Conservation (phyloP, 192 early-diverging fungal species). For the Coemansia sp. region DNA sequence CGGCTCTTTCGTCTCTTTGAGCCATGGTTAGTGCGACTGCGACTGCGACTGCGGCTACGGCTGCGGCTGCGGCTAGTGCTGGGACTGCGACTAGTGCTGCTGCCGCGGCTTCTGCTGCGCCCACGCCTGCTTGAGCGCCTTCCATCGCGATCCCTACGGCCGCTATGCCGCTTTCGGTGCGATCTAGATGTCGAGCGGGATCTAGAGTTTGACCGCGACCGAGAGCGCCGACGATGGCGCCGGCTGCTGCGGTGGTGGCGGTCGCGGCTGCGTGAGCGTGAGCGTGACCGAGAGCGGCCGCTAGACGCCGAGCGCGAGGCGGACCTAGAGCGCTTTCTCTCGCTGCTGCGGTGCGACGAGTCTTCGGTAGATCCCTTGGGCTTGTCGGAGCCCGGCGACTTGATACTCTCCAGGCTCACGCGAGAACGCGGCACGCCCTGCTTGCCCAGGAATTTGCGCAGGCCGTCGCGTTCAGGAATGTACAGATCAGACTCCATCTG, state of each 20-base stretch:
- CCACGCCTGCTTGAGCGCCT: conserved; percentile 11
- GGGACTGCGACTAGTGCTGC: conserved; percentile 11
- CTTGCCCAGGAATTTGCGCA: conserved; percentile 47
- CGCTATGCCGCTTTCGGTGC: conserved; percentile 7
- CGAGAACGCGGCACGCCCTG: conserved; percentile 42
- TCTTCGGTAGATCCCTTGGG: neutral
- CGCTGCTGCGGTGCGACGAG: conserved; percentile 2
- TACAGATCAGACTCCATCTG: conserved; percentile 45
- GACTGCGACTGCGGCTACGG: conserved; percentile 11
- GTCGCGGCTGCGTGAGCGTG: conserved; percentile 22
- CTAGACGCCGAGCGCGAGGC: conserved; percentile 20
- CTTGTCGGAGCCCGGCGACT: conserved; percentile 11
- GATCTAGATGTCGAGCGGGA: conserved; percentile 17
- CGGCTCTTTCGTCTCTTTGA: conserved; percentile 9
- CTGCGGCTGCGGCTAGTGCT: conserved; percentile 14
- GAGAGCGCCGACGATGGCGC: conserved; percentile 20
- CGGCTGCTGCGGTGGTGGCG: conserved; percentile 9
- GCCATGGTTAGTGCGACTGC: conserved; percentile 4
- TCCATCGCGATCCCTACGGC: neutral
- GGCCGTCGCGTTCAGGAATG: conserved; percentile 42
- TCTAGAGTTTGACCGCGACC: conserved; percentile 9
- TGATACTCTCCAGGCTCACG: conserved; percentile 39
- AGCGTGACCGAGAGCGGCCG: conserved; percentile 7
- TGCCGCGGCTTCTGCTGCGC: conserved; percentile 15
- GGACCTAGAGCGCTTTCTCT: conserved; percentile 11